Conservation (phyloP, 176 grass and related monocot genomes). For the Microstegium vimineum region DNA sequence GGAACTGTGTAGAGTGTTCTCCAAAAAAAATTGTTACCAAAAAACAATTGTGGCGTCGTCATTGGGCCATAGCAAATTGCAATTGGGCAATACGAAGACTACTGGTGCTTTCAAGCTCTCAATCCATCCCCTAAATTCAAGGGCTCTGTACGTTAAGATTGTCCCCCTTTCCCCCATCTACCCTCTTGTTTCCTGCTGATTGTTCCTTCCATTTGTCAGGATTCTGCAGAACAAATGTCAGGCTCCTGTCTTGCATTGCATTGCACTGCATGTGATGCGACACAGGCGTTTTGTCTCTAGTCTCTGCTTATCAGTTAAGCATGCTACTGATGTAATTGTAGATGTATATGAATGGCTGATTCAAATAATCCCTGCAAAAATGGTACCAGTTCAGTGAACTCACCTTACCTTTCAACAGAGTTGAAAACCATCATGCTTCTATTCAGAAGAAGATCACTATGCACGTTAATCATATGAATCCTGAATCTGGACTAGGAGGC, state of each 20-base stretch:
- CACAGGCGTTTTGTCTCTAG: conserved; percentile 17
- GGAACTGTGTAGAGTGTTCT: not conserved
- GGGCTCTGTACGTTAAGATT: conserved; percentile 20
- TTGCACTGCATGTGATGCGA: not conserved
- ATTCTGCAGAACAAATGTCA: not conserved
- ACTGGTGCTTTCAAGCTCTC: not conserved
- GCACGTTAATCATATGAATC: not conserved
- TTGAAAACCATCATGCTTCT: not conserved
- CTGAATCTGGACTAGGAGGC: not conserved
- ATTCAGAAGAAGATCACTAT: not conserved
- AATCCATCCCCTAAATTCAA: conserved; percentile 29
- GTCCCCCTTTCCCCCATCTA: not conserved
- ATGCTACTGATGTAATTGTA: not conserved
- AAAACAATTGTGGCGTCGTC: conserved; percentile 5
- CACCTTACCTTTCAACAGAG: not conserved
- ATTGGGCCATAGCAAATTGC: not conserved
- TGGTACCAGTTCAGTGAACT: not conserved
- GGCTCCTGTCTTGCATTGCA: not conserved
- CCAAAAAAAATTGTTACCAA: not conserved
- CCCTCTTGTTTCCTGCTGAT: conserved; percentile 32
- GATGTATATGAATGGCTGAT: not conserved
- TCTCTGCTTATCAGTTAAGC: not conserved
- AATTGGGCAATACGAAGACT: conserved; percentile 1
- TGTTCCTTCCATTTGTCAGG: conserved; percentile 41
- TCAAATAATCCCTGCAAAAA: not conserved